Base-by-base conservation (phyloP, 164 flowering plant species). In the Aristolochia californica region DNA sequence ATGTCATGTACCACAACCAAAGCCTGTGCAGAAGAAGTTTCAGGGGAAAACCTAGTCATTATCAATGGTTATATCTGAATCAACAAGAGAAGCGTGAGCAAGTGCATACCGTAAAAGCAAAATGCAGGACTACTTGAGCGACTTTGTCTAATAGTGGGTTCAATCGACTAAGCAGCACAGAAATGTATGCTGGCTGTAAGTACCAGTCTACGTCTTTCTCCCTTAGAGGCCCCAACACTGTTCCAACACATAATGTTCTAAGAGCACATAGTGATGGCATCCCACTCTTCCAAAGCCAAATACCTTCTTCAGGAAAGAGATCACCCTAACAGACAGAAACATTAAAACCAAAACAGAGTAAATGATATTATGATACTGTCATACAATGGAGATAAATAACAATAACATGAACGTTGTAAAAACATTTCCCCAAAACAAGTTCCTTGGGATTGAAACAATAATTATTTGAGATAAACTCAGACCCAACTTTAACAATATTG, bases 241-340 rank as follows among this genome's bases (percentile, higher is more conserved):
- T 74, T 55, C 84, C 87, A 63, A 87, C 75, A 44, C 91, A 80
- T 70, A 90, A 74, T 21, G 75, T 70, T 67, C 90, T 75, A 26
- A 83, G 64, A 64, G 79, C 80, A 71, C 85, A 85, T 75, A 85
- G 67, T 67, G 81, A 69, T 14, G 99, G 96, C 78, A 81, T 83
- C 48, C 89, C 87, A 67, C 78, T 82, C 77, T 76, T 82, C 99
- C 99, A 94, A 67, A 74, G 82, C 88, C 88, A 83, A 61, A 81
- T 58, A 53, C 86, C 87, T 79, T 90, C 97, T 60, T 80, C 93
- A 18, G 99, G 97, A 58, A 94, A 72, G 50, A 94, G 62, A 78
- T 90, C 97, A 63, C 81, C 87, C 99, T 91, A 58, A 65, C 43
- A 23, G 58, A 63, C 28, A 28, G 45, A 67, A 66, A 57, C 40